phyloP scores from a whole-genome alignment of 129 eudicot genomes.

The Logfia minima region DNA sequence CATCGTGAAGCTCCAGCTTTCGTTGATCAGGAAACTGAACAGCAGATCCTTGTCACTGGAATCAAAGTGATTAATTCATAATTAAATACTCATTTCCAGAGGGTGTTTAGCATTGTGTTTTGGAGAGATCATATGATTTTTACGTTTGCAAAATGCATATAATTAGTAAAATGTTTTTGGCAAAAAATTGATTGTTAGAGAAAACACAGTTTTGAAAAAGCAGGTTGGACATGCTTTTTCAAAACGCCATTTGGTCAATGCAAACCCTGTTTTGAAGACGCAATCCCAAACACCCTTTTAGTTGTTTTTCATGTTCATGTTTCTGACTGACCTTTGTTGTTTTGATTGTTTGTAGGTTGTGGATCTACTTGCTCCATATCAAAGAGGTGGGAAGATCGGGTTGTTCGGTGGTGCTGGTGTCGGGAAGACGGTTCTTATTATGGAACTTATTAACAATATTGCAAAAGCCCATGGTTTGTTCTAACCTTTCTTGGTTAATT shows the following conservation, averaged over 20 bases:
- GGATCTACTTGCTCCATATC: conserved; percentile 97
- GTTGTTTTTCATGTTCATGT: conserved; percentile 7
- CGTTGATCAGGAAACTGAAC: conserved; percentile 92
- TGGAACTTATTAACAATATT: conserved; percentile 95
- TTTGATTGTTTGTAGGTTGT: conserved; percentile 57
- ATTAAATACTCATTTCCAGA: neutral
- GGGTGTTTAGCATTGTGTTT: too few relatives aligned
- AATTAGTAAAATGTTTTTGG: too few relatives aligned
- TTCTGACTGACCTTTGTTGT: neutral
- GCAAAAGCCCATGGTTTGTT: conserved; percentile 96
- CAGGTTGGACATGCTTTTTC: too few relatives aligned
- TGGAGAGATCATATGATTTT: too few relatives aligned
- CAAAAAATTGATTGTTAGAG: too few relatives aligned
- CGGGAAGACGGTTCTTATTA: conserved; percentile 95
- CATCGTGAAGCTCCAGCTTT: conserved; percentile 97
- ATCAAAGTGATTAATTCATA: conserved; percentile 57
- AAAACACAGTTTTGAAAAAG: too few relatives aligned
- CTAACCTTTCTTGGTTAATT: neutral
- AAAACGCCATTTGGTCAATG: too few relatives aligned
- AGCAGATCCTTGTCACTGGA: conserved; percentile 90
- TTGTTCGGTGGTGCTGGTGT: conserved; percentile 99
- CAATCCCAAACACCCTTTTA: neutral
- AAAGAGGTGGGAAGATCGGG: conserved; percentile 99
- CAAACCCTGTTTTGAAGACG: too few relatives aligned
- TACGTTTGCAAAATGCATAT: too few relatives aligned